Percentiles rank a stretch among this genome's conserved stretches.
Evolutionary conservation across 345 rosid genomes (phyloP).

Genomic region (Microthlaspi erraticum): DNA sequence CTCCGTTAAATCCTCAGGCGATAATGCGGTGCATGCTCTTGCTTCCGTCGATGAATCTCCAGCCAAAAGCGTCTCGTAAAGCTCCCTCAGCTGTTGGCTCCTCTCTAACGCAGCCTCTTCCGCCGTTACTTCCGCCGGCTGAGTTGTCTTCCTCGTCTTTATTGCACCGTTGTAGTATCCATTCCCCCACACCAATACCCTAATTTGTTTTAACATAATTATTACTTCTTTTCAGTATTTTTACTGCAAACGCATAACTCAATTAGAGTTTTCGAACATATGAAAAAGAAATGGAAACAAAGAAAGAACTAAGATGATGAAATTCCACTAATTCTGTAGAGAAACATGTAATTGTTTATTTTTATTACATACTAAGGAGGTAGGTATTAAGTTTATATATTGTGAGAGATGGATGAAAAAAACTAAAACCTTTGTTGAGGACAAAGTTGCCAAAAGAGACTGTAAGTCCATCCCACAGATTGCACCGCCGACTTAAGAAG

Average conservation of each 20-base stretch:
- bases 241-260: too few relatives aligned
- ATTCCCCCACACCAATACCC: slow-evolving; percentile 86
- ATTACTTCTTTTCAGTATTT: neutral
- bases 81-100: slow-evolving; percentile 95
- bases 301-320: too few relatives aligned
- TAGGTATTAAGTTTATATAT: neutral
- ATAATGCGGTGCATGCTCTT: slow-evolving; percentile 79
- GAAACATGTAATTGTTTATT: neutral
- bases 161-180: slow-evolving; percentile 98
- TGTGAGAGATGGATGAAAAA: slow-evolving; percentile 9
- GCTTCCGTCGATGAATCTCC: slow-evolving; percentile 60
- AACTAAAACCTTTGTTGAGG: slow-evolving; percentile 87
- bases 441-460: slow-evolving; percentile 92
- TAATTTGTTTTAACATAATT: slow-evolving; percentile 20
- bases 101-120: slow-evolving; percentile 93
- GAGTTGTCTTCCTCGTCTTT: slow-evolving; percentile 95
- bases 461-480: slow-evolving; percentile 94
- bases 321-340: neutral
- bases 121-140: slow-evolving; percentile 83
- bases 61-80: slow-evolving; percentile 77
- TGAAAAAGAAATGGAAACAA: neutral
- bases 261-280: too few relatives aligned
- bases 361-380: neutral
- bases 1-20: slow-evolving; percentile 96
- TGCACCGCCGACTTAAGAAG: slow-evolving; percentile 85